A percentile compares a stretch with the other conserved stretches of the same genome.
These are phyloP conservation scores for Huntiella moniliformis DNA, from an alignment of 2,329 filamentous ascomycete species.

Conservation along the genomic window DNA sequence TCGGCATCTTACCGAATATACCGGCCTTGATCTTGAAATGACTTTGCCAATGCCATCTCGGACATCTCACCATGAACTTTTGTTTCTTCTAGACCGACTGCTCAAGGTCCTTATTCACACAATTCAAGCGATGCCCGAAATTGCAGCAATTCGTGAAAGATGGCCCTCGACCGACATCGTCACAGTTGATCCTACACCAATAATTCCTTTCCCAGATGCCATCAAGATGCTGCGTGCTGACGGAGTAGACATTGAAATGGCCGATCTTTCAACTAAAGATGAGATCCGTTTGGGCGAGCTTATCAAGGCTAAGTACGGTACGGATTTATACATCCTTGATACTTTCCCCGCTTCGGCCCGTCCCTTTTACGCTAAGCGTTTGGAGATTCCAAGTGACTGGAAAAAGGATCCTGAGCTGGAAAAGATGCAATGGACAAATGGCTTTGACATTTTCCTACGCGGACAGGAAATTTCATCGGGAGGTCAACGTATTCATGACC, in stretches of 20 bases:
- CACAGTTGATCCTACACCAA: conserved; percentile 69
- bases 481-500: conserved; percentile 80
- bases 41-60: conserved; percentile 43
- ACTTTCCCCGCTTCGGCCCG: conserved; percentile 73
- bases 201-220: conserved; percentile 62
- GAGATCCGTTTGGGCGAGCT: conserved; percentile 73
- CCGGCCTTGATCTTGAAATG: conserved; percentile 86
- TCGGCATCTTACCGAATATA: conserved; percentile 85
- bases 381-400: conserved; percentile 19
- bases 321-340: conserved; percentile 87
- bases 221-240: conserved; percentile 70
- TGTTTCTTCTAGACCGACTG: conserved; percentile 57
- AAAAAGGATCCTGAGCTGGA: conserved; percentile 38
- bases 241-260: conserved; percentile 47
- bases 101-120: conserved; percentile 51
- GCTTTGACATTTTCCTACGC: conserved; percentile 86
- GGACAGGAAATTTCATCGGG: conserved; percentile 87
- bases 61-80: conserved; percentile 66
- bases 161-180: conserved; percentile 77
- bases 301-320: conserved; percentile 68
- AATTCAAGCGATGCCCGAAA: conserved; percentile 37
- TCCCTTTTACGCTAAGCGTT: conserved; percentile 82
- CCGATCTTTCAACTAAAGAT: conserved; percentile 69
- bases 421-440: conserved; percentile 43
- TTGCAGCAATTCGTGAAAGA: conserved; percentile 62